Base-by-base conservation (phyloP, 768 basidiomycete genomes). In the Suillus subalutaceus region DNA sequence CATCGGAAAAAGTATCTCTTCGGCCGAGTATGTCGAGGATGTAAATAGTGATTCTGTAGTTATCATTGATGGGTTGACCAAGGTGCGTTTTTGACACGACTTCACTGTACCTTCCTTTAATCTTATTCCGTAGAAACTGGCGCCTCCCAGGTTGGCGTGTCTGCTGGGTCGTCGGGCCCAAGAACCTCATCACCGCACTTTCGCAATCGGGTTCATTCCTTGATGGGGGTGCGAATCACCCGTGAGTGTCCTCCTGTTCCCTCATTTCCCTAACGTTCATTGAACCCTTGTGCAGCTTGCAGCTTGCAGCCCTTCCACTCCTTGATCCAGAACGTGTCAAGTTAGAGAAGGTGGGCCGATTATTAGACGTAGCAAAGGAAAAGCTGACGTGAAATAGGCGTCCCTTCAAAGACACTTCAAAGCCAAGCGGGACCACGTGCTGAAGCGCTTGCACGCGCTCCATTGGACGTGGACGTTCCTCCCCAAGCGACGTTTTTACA, bases 191-290 rank as follows among this genome's bases (percentile, higher is more conserved):
- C 69, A 89, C 90, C 9, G 96, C 96, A 1, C 86, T 98, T 50
- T 93, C 92, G n/a, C 96, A 98, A 74, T 91, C 92, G 30, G 93
- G 91, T 3, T 94, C 93, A 10, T 97, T 95, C 88, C 80, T 98
- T 64, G 96, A 98, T 72, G 96, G 96, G 20, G 96, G 96, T 65
- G 94, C 94, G 4, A 95, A 94, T 73, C 95, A 96, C 76, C 93
- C 94, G 90, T 94, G 76, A 74, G 91, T 79, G 43, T 41, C 26
- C 2, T 57, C 23, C 57, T 8, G 30, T 35, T 32, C 62, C 41
- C 30, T 59, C 57, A 57, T 40, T 60, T 12, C 44, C 55, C 48
- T 43, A 64, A 16, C 32, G 18, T 46, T 64, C 35, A 62, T 35
- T 60, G 46, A 68, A 59, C 30, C 40, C 37, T 35, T 65, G 68